Evolutionary conservation across 345 rosid genomes (phyloP).

Genomic region (Eucalyptus erythrocorys): DNA sequence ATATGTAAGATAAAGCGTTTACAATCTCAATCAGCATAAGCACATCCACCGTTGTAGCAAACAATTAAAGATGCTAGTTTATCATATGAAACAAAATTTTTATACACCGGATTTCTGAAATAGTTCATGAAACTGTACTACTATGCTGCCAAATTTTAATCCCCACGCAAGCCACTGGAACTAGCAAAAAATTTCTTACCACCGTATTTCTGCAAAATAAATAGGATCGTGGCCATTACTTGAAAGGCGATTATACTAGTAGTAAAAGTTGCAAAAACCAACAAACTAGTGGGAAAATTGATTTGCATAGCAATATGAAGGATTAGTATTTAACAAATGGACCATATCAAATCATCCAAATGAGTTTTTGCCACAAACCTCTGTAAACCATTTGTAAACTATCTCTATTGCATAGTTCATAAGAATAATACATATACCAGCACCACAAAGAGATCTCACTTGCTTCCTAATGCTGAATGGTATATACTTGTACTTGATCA

Average conservation of each 20-base stretch:
- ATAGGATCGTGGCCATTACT: not conserved
- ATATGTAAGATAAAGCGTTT: no score
- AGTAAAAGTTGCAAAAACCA: not conserved
- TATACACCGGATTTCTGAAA: no score
- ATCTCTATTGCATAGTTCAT: not conserved
- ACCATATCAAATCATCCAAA: not conserved
- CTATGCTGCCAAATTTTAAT: constrained; percentile 16
- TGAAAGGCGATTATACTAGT: not conserved
- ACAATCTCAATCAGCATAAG: no score
- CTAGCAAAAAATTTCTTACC: constrained; percentile 46
- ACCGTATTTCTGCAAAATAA: constrained; percentile 21
- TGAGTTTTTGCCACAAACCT: not conserved
- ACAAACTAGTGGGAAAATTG: not conserved
- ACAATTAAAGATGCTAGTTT: no score
- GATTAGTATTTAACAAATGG: not conserved
- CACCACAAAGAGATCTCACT: constrained; percentile 13
- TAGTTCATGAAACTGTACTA: not conserved
- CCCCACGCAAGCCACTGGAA: constrained; percentile 43
- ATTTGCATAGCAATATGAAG: not conserved
- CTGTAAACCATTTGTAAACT: not conserved
- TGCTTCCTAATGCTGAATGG: constrained; percentile 70
- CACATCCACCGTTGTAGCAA: no score
- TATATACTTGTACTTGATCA: constrained; percentile 80
- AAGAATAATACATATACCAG: not conserved
- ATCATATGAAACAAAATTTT: no score